Evolutionary conservation across 2,329 filamentous ascomycete genomes (phyloP), one percentile per base, ranked within the genome.

Genomic region (Cryphonectria parasitica): DNA sequence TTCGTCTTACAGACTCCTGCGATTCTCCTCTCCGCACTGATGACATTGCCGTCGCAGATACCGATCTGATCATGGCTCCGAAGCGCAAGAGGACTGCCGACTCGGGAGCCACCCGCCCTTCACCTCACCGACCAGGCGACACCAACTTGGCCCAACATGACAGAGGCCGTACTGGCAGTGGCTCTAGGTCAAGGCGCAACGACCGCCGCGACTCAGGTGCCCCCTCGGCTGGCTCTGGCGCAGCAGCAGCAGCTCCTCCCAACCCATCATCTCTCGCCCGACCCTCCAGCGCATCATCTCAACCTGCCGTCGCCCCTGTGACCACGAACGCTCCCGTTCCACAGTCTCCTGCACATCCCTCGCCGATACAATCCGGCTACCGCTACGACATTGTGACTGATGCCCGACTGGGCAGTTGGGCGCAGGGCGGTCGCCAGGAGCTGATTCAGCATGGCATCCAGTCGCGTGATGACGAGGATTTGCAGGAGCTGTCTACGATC

Each of bases 371-470:
- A 64, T 81, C 83, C 41, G 83, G 81, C 65, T 96, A 92, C 79
- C 88, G 87, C 75, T 98, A 96, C 80, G 88, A 91, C 70, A 90
- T 91, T 76, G 80, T 98, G 63, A 96, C 92, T 5, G 89, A 93
- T 73, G 87, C 90, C 31, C 86, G 87, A 68, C 79, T 96, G 66
- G 82, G 85, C 43, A 81, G 83, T 41, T 98, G 96, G 96, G 81
- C 85, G 54, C 84, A 86, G 45, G 85, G 82, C 62, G 93, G 92
- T 41, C 90, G 90, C 69, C 85, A 90, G 72, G 87, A 89, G 36
- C 83, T 97, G 17, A 81, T 95, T 28, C 86, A 89, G 31, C 85
- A 88, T 75, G 92, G 91, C 34, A 79, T 87, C 60, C 85, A 90
- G 75, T 90, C 91, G 64, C 88, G 89, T 75, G 82, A 88, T 49